phyloP scores from a whole-genome alignment of 495 filamentous ascomycete genomes.

The Hypomontagnella submonticulosa region DNA sequence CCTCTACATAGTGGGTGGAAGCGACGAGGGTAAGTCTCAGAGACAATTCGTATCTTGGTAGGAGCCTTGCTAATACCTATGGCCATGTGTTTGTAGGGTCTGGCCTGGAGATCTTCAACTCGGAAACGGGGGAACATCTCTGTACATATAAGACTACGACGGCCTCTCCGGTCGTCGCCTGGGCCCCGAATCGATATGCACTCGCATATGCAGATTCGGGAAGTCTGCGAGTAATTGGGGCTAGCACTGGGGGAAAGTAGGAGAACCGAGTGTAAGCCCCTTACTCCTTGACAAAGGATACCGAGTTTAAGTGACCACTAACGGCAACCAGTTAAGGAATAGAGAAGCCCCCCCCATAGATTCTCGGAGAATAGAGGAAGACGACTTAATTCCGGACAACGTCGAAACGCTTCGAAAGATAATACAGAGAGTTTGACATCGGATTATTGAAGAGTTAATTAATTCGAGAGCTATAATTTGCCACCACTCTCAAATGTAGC shows the following conservation, averaged over 20 bases:
- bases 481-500: too few species aligned
- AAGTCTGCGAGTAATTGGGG: slow-evolving; percentile 83
- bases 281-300: background rate
- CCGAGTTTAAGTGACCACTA: background rate
- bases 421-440: too few species aligned
- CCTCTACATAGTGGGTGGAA: slow-evolving; percentile 83
- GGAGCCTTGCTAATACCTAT: slow-evolving; percentile 31
- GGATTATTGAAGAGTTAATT: too few species aligned
- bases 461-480: too few species aligned
- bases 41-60: slow-evolving; percentile 38
- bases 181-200: slow-evolving; percentile 91
- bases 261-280: background rate
- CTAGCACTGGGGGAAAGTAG: slow-evolving; percentile 57
- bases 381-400: too few species aligned
- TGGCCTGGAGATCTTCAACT: slow-evolving; percentile 80
- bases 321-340: too few species aligned
- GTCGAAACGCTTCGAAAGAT: too few species aligned
- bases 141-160: slow-evolving; percentile 78
- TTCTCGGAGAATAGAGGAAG: too few species aligned
- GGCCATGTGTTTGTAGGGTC: slow-evolving; percentile 45
- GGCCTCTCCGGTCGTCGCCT: slow-evolving; percentile 75
- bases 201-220: slow-evolving; percentile 87
- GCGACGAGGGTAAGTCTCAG: slow-evolving; percentile 74
- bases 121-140: slow-evolving; percentile 87
- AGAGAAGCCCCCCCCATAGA: too few species aligned